These are phyloP conservation scores for Takakia lepidozioides DNA, from an alignment of 225 moss, liverwort and hornwort species.

Conservation along the genomic window DNA sequence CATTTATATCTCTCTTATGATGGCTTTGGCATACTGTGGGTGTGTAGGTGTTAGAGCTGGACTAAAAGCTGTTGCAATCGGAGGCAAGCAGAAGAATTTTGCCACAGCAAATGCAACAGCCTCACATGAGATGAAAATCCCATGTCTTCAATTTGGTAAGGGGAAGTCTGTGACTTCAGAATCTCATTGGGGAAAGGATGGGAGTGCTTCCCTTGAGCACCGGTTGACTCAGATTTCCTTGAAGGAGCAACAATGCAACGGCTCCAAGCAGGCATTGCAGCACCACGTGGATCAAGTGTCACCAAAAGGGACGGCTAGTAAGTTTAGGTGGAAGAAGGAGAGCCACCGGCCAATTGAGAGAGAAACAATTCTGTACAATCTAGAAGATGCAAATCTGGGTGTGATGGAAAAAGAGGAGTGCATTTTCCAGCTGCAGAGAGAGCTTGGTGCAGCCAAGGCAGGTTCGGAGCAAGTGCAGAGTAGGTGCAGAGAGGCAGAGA, in stretches of 20 bases:
- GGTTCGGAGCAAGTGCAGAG: constrained; percentile 21
- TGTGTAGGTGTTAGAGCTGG: too few relatives aligned
- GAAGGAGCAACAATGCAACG: constrained; percentile 17
- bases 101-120: too few relatives aligned
- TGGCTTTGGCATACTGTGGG: too few relatives aligned
- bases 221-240: constrained; percentile 26
- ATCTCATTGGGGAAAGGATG: too few relatives aligned
- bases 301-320: constrained; percentile 36
- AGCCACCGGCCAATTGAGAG: constrained; percentile 38
- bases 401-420: constrained; percentile 35
- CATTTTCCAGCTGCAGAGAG: constrained; percentile 29
- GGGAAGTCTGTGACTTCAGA: too few relatives aligned
- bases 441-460: constrained; percentile 20
- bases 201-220: constrained; percentile 23
- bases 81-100: too few relatives aligned
- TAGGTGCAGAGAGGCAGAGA: constrained; percentile 29
- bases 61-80: too few relatives aligned
- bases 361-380: constrained; percentile 24
- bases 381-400: constrained; percentile 21
- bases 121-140: too few relatives aligned
- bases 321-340: constrained; percentile 37
- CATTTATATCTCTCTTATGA: too few relatives aligned
- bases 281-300: constrained; percentile 49
- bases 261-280: constrained; percentile 41
- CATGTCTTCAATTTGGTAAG: too few relatives aligned